Base-by-base conservation (phyloP, 805 yeast genomes). In the Candida montana region DNA sequence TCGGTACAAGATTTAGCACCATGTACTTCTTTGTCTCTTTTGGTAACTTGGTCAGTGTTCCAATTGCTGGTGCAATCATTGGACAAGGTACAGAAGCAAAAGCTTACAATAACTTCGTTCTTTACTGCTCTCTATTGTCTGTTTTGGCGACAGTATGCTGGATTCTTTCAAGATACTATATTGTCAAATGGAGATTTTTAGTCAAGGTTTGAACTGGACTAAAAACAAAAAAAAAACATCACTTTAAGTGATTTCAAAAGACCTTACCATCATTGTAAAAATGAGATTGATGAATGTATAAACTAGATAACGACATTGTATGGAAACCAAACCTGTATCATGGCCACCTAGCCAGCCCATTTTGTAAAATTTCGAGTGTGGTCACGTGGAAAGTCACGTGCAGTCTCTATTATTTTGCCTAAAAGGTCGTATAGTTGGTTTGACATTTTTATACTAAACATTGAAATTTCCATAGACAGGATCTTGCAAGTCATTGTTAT, bases 1-100 rank as follows among this genome's bases (percentile, higher is more conserved):
- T 72, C 55, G 81, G 81, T 18, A 67, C 64, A 49, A 65, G 75
- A 20, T 74, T 72, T 49, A 72, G 79, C 3, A 71, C 79, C 7
- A 70, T 77, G 59, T 80, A 79, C 54, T 74, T 75, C 31, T 63
- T 77, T 51, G 81, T 75, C 7, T 70, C 83, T 1, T 68, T 77
- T 51, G 74, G 71, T 12, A 66, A 68, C 31, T 59, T 75, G 35
- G 61, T 70, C 2, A 64, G 71, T 26, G 63, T 75, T 24, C 80
- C 80, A 3, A 61, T 69, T 16, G 69, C 77, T 0, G 72, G 79
- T 34, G 72, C 72, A 1, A 62, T 74, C 26, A 70, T 73, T 39
- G 71, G 70, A 26, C 20, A 50, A 36, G 63, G 32, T 75, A 66
- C 52, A 8, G 32, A 39, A 3, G 33, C 38, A 8, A 7, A 12